Evolutionary conservation across 192 early-diverging fungal genomes (phyloP).

Genomic region (Podila verticillata): DNA sequence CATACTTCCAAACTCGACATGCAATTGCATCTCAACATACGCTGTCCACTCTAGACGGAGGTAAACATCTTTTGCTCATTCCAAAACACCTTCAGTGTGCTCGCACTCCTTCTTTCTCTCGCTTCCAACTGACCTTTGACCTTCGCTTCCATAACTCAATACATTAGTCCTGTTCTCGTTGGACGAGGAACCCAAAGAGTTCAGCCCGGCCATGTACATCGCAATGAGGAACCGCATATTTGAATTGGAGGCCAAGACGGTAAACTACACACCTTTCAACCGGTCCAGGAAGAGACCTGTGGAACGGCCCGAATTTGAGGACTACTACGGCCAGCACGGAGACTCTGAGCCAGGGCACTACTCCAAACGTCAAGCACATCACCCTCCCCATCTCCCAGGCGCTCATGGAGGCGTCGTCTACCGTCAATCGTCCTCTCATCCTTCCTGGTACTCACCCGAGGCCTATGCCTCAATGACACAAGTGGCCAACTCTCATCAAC

Average conservation of each 20-base stretch:
- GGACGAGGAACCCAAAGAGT: constrained; percentile 37
- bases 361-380: constrained; percentile 17
- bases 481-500: background rate
- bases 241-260: constrained; percentile 37
- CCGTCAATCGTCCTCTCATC: constrained; percentile 18
- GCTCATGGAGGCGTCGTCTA: background rate
- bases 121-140: background rate
- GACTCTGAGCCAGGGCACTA: background rate
- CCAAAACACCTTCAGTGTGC: background rate
- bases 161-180: constrained; percentile 37
- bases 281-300: constrained; percentile 23
- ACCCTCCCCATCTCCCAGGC: background rate
- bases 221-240: constrained; percentile 46
- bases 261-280: constrained; percentile 32
- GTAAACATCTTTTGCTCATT: background rate
- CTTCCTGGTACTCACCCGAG: constrained; percentile 46
- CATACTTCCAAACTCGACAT: constrained; percentile 43
- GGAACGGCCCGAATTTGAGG: constrained; percentile 10
- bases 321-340: constrained; percentile 11
- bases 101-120: background rate
- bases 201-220: constrained; percentile 38
- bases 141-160: background rate
- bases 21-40: constrained; percentile 48
- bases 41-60: constrained; percentile 45
- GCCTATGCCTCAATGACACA: constrained; percentile 11